These are phyloP conservation scores for Psilocybe tampanensis DNA, from an alignment of 768 basidiomycete species.

Conservation along the genomic window DNA sequence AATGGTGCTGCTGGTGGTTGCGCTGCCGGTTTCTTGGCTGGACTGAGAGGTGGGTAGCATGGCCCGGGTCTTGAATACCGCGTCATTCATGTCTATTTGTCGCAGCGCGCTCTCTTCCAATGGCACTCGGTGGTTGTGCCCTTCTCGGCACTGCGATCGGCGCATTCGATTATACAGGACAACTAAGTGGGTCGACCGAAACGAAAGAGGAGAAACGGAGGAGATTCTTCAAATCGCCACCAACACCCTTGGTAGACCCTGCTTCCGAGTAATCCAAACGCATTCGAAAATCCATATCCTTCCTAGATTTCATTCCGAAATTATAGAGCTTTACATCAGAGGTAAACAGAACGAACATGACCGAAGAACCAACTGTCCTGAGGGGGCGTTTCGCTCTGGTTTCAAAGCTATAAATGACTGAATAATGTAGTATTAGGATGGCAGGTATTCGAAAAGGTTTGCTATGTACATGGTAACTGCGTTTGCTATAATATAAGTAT, in stretches of 20 bases:
- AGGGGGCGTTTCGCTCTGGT: not conserved
- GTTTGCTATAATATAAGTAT: too few species aligned
- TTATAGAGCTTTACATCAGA: not conserved
- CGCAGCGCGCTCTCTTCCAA: constrained; percentile 80
- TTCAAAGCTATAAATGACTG: not conserved
- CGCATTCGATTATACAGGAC: constrained; percentile 76
- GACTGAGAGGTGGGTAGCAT: constrained; percentile 63
- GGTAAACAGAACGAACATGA: not conserved
- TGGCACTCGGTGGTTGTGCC: constrained; percentile 78
- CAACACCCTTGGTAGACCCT: constrained; percentile 39
- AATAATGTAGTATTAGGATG: not conserved
- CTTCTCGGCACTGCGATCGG: constrained; percentile 81
- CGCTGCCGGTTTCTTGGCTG: constrained; percentile 91
- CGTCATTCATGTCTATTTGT: not conserved
- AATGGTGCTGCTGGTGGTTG: constrained; percentile 89
- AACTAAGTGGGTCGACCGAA: constrained; percentile 46
- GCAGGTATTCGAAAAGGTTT: not conserved
- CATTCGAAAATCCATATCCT: constrained; percentile 11
- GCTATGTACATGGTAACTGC: not conserved
- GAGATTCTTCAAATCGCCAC: constrained; percentile 82
- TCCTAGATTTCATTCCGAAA: constrained; percentile 8
- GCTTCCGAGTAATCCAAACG: constrained; percentile 29
- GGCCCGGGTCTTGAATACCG: constrained; percentile 22
- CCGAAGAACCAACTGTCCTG: not conserved
- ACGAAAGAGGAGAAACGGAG: constrained; percentile 69